Base-by-base conservation (phyloP, 306 rosid species). In the Psophocarpus tetragonolobus region DNA sequence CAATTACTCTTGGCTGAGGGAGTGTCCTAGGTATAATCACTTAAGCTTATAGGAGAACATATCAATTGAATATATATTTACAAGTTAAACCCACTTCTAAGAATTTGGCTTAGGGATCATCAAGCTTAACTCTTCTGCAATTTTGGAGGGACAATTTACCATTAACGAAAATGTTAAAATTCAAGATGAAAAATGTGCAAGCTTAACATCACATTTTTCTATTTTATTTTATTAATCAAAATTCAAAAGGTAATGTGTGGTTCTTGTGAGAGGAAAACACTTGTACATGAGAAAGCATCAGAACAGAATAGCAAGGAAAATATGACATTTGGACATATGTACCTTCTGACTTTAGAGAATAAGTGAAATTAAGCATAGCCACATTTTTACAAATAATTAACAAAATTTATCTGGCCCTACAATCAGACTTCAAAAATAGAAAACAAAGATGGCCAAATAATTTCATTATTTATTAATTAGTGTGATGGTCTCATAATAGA, bases 171-270 rank as follows among this genome's bases (percentile, higher is more conserved):
- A 76, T 38, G 20, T 65, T 7, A 21, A 35, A 35, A 30, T 15
- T 60, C 39, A 73, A 41, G 32, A 14, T 20, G n/a, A 4, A 50
- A 64, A 62, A 26, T 3, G 74, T 74, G 21, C 32, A 30, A 30
- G 51, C 24, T 45, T 54, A 53, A 63, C 48, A 74, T 69, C 21
- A 67, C 20, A 36, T 58, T 57, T 51, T 67, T 20, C 30, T 35
- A 38, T 18, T 64, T 18, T 33, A 70, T 47, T 71, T 61, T 27
- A 75, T 64, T 73, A 70, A 84, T 71, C 56, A 56, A 71, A 65
- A 62, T 65, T 71, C 56, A 47, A 71, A 76, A 36, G 47, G 62
- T 23, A 72, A 36, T 38, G 51, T 23, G 13, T n/a, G 45, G 18
- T 18, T 47, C 53, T 2, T 4, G 35, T n/a, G 29, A 26, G 32